Evolutionary conservation across 129 eudicot genomes (phyloP).

Genomic region (Helianthus tuberosus): DNA sequence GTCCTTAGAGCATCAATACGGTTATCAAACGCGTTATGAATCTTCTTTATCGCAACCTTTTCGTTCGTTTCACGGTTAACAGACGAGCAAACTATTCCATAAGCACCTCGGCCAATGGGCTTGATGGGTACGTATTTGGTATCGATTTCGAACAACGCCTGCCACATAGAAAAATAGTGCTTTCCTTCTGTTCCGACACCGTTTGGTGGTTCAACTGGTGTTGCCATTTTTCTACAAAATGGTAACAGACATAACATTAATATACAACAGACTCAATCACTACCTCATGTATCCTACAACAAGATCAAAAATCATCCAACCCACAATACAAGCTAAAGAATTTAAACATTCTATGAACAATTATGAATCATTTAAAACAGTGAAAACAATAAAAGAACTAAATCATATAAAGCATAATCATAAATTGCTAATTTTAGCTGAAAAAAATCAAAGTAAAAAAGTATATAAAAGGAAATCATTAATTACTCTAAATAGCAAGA

Average conservation of each 20-base stretch:
- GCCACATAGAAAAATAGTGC: constrained; percentile 85
- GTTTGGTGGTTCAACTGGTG: constrained; percentile 84
- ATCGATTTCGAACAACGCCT: constrained; percentile 73
- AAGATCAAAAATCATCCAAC: constrained; percentile 9
- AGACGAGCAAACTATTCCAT: constrained; percentile 82
- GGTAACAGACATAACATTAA: not conserved
- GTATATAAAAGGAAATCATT: constrained; percentile 16
- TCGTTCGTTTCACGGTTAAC: constrained; percentile 76
- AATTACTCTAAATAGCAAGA: constrained; percentile 28
- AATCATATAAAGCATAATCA: constrained; percentile 6
- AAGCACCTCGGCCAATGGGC: constrained; percentile 75
- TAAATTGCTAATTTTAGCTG: constrained; percentile 17
- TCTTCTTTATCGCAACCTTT: constrained; percentile 82
- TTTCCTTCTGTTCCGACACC: constrained; percentile 65
- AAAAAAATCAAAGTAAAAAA: not conserved
- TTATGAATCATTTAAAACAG: not conserved
- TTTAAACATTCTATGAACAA: not conserved
- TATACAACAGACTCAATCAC: not conserved
- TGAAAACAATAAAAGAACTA: not conserved
- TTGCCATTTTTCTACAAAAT: constrained; percentile 56
- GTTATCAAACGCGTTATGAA: constrained; percentile 69
- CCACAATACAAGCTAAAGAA: not conserved
- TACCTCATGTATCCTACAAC: constrained; percentile 9
- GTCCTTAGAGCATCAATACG: constrained; percentile 79
- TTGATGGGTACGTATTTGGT: constrained; percentile 77